Base-by-base conservation (phyloP, 306 rosid species). In the Trifolium fragiferum region DNA sequence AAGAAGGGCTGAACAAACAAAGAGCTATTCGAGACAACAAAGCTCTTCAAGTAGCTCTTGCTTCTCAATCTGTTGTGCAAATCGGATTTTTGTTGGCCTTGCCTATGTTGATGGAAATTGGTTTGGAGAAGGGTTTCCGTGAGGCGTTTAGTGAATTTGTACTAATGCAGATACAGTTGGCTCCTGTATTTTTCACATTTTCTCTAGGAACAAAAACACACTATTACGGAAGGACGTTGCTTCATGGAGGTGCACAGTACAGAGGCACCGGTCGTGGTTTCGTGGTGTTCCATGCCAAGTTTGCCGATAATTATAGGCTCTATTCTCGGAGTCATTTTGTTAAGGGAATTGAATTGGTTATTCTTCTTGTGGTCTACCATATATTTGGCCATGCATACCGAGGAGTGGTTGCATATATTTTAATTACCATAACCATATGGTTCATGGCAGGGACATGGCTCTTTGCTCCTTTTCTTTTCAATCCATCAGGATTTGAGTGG, bases 401-500 rank as follows among this genome's bases (percentile, higher is more conserved):
- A 65, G 86, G 87, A 46, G 83, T 57, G 27, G 90, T 83, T 75
- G 87, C 83, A 41, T 90, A 91, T 83, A 70, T 91, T 63, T 85
- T 91, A 72, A 86, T 91, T 77, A 94, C 95, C 25, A 5, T 94
- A 69, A 89, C 96, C 33, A 90, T 94, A 21, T 94, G 98, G 98
- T 91, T 94, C 84, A 84, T 94, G 98, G 95, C 92, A 4, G 96
- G 81, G 18, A 87, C 98, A 63, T 94, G 98, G 98, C 98, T 94
- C 78, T 94, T 89, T 74, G 98, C 98, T 73, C 98, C 98, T 65
- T 93, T 93, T 82, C 92, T 91, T 81, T 91, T 93, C 88, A 93
- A 93, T 62, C 98, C 98, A 43, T 91, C 96, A 10, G 98, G 98
- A 64, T 94, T 94, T 70, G 98, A 94, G 88, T 94, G 98, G 98